Evolutionary conservation across 345 rosid genomes (phyloP), one percentile per base, ranked within the genome.

Genomic region (Stellera chamaejasme): DNA sequence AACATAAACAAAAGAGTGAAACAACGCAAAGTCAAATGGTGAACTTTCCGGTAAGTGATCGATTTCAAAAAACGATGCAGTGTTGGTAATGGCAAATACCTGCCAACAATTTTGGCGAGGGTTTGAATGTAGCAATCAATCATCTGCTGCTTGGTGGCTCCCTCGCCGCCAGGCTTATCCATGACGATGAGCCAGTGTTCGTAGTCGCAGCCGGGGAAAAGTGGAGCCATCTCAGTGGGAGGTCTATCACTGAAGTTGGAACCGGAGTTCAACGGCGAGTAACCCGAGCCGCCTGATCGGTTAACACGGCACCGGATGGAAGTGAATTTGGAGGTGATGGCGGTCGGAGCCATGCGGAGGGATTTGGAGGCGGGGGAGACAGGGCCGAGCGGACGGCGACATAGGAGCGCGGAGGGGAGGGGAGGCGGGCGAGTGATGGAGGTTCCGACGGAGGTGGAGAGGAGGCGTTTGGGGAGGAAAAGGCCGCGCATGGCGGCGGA

Each of bases 141-240:
- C 97, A 94, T 94, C 68, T 90, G 84, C 80, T 94, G 88, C 73
- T 94, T 90, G 19, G 79, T 77, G 12, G 96, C 95, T 0, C 80
- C 85, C 46, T 90, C 96, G 2, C 96, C 95, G 4, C 97, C 95
- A 7, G 96, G 95, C 66, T 90, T 87, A 52, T 94, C 96, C 85
- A 90, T 94, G 26, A 94, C 90, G 50, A 87, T 93, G 44, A 93
- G 97, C 97, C 97, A 93, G 74, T 90, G 99, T 67, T 84, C 74
- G 54, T 90, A 94, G 49, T 94, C 99, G 53, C 97, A 90, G 0
- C 97, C 97, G 0, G 96, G 92, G 46, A 94, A 94, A 54, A 90
- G 85, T 10, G 96, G 96, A 4, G 94, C 83, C 97, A 89, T 90
- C 64, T 94, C 97, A 36, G 88, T 90, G 28, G 97, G 96, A 3